Evolutionary conservation across 2,329 filamentous ascomycete genomes (phyloP).

Genomic region (Epichloe typhina): DNA sequence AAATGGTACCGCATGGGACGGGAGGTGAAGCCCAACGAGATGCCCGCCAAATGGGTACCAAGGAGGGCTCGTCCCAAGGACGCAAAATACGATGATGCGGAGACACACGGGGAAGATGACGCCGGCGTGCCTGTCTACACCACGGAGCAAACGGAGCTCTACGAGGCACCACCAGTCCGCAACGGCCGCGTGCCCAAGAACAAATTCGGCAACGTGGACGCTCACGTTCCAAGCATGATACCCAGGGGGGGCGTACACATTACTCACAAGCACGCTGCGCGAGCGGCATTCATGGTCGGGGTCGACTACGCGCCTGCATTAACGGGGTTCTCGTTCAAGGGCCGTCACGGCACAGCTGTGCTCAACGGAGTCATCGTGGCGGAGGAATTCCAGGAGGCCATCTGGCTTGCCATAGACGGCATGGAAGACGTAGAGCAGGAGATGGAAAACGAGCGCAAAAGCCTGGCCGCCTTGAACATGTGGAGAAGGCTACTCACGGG

Average conservation of each 20-base stretch:
- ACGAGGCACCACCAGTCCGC: constrained; percentile 62
- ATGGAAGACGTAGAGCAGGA: constrained; percentile 54
- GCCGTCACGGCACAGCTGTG: constrained; percentile 74
- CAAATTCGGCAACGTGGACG: constrained; percentile 83
- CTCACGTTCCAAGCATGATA: constrained; percentile 87
- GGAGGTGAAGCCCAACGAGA: constrained; percentile 63
- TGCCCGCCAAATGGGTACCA: constrained; percentile 64
- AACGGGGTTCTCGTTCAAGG: constrained; percentile 79
- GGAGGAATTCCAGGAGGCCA: constrained; percentile 54
- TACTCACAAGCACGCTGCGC: constrained; percentile 41
- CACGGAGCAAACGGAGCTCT: constrained; percentile 55
- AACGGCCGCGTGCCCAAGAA: constrained; percentile 75
- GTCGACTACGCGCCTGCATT: constrained; percentile 85
- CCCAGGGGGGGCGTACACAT: constrained; percentile 67
- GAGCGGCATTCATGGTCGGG: constrained; percentile 61
- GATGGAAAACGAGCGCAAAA: constrained; percentile 54
- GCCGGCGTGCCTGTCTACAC: constrained; percentile 46
- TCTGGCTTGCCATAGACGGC: constrained; percentile 54
- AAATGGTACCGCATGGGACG: constrained; percentile 86
- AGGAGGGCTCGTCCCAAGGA: constrained; percentile 27
- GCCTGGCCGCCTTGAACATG: constrained; percentile 59
- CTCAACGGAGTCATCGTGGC: constrained; percentile 68
- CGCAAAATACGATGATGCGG: constrained; percentile 14
- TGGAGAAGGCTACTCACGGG: constrained; percentile 59
- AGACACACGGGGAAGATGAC: constrained; percentile 15